phyloP scores from a whole-genome alignment of 306 rosid species.

The Gastrolobium bilobum region DNA sequence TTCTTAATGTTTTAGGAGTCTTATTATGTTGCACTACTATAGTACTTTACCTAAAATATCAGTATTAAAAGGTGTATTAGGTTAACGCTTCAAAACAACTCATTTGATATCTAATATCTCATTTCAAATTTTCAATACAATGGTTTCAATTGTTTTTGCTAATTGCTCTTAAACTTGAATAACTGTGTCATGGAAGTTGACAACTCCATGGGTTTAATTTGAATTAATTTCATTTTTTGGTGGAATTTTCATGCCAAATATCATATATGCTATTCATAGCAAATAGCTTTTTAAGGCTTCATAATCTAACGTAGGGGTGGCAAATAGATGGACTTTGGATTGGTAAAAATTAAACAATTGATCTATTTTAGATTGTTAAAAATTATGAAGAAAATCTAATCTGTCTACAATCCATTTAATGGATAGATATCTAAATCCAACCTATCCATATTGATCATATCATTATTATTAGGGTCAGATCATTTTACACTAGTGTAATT shows the following conservation, averaged over 20 bases:
- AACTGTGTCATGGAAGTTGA: slow-evolving; percentile 5
- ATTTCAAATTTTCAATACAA: slow-evolving; percentile 11
- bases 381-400: not conserved
- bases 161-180: not conserved
- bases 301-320: not conserved
- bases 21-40: slow-evolving; percentile 9
- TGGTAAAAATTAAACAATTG: not conserved
- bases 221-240: slow-evolving; percentile 13
- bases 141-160: slow-evolving; percentile 45
- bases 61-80: not conserved
- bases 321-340: not conserved
- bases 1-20: not conserved
- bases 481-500: too few relatives aligned
- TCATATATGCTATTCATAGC: not conserved
- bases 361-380: not conserved
- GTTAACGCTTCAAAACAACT: not conserved
- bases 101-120: not conserved
- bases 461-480: not conserved
- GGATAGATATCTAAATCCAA: not conserved
- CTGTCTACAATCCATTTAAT: not conserved
- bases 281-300: not conserved
- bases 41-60: not conserved
- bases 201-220: not conserved
- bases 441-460: not conserved
- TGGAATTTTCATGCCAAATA: not conserved